Evolutionary conservation across 805 yeast species (phyloP).

Genomic region (Saccharomycopsis vini): DNA sequence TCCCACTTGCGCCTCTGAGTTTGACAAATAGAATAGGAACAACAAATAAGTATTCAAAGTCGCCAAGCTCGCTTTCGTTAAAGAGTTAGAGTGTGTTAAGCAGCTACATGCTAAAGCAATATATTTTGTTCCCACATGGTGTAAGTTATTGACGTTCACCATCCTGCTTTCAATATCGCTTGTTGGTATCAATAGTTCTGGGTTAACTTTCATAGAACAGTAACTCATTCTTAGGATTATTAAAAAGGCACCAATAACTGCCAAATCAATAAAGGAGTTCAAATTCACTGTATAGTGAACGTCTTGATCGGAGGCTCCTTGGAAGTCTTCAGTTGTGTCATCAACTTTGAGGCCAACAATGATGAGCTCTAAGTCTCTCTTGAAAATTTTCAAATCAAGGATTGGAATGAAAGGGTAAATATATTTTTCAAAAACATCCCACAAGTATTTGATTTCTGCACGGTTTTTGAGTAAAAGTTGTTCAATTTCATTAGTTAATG

Average conservation of each 20-base stretch:
- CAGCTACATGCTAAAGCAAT: slow-evolving; percentile 7
- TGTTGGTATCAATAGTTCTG: neutral
- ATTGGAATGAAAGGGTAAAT: slow-evolving; percentile 16
- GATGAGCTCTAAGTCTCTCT: slow-evolving; percentile 15
- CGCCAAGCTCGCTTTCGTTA: slow-evolving; percentile 4
- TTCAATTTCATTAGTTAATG: slow-evolving; percentile 5
- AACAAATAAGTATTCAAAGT: slow-evolving; percentile 1
- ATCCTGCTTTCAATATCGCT: slow-evolving; percentile 3
- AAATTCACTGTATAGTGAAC: neutral
- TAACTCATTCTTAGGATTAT: slow-evolving; percentile 10
- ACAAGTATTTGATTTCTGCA: slow-evolving; percentile 4
- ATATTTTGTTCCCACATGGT: slow-evolving; percentile 7
- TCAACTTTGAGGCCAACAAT: slow-evolving; percentile 10
- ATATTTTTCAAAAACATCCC: slow-evolving; percentile 12
- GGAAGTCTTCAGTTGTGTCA: neutral
- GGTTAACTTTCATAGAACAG: slow-evolving; percentile 5
- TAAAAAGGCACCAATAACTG: slow-evolving; percentile 8
- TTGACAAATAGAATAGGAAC: slow-evolving; percentile 2
- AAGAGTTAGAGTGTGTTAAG: slow-evolving; percentile 2
- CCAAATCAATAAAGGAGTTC: slow-evolving; percentile 6
- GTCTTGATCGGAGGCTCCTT: neutral
- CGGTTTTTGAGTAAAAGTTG: slow-evolving; percentile 6
- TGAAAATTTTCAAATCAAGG: slow-evolving; percentile 8
- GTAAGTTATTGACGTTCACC: slow-evolving; percentile 1
- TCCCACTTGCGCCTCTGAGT: slow-evolving; percentile 7